Percentiles rank a stretch among this genome's conserved stretches.
Evolutionary conservation across 768 basidiomycete species (phyloP).

Genomic region (Mycena belliarum): DNA sequence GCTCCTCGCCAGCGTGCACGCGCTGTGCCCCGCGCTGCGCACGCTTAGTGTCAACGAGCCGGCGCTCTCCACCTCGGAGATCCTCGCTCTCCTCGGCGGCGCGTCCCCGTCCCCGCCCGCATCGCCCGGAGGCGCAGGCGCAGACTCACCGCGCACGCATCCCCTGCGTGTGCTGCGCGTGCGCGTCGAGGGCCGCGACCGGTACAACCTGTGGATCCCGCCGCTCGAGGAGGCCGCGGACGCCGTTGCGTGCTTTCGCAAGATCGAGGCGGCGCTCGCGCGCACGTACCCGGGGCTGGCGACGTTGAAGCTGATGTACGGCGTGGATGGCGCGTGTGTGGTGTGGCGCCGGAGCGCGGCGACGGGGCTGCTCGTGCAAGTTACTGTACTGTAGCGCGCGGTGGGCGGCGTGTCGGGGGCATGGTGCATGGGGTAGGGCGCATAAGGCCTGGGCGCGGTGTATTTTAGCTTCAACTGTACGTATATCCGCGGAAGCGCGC

Average conservation of each 20-base stretch:
- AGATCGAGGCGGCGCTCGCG: neutral
- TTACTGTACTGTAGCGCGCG: neutral
- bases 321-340: constrained; percentile 10
- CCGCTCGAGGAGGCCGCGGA: constrained; percentile 19
- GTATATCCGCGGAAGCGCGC: no score
- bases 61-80: neutral
- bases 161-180: constrained; percentile 14
- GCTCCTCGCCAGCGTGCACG: constrained; percentile 10
- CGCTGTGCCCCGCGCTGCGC: constrained; percentile 8
- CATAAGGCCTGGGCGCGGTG: no score
- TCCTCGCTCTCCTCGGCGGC: constrained; percentile 6
- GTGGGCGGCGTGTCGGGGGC: no score
- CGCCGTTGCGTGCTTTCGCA: constrained; percentile 9
- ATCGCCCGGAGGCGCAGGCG: no score
- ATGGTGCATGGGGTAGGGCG: no score
- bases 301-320: constrained; percentile 18
- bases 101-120: neutral
- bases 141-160: no score
- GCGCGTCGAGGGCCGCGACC: constrained; percentile 16
- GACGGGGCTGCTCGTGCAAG: neutral
- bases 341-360: constrained; percentile 9
- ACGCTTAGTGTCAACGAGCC: constrained; percentile 22
- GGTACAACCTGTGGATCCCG: constrained; percentile 22
- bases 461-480: no score
- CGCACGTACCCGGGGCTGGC: constrained; percentile 12